Base-by-base conservation (phyloP, 176 grass and related monocot genomes). In the Chrysopogon serrulatus region DNA sequence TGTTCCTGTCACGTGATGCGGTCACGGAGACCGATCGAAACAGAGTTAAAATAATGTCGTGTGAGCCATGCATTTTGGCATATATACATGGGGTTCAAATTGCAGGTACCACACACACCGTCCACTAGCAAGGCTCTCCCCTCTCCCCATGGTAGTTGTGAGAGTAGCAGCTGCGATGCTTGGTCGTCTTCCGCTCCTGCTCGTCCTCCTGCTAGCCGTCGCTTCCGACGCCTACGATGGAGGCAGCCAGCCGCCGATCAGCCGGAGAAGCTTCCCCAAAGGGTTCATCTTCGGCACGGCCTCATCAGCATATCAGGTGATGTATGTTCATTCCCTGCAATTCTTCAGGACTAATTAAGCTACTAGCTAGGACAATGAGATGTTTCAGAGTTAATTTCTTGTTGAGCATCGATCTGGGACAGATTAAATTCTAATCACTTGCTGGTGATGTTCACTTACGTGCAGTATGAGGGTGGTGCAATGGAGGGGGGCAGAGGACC, bases 401-500 rank as follows among this genome's bases (percentile, higher is more conserved):
- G 21, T 57, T 57, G 53, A 24, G 54, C 8, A n/a, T n/a, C n/a
- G n/a, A 26, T 24, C n/a, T 3, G 7, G 53, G 19, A 24, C 53
- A 4, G 1, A 43, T 14, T 3, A 15, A 2, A 39, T 12, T 21
- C 34, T 68, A 24, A 24, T n/a, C 19, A 23, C 4, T 37, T 40
- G 19, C 21, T 5, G 8, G 3, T 44, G 30, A n/a, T n/a, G 31
- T 53, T 42, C 67, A 42, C 23, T 6, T 43, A 19, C 8, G 15
- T 68, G 16, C 42, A 91, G 90, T 91, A 88, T 16, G 86, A 91
- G 53, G 90, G 90, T 33, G 90, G 41, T 24, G 90, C 40, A 4
- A 79, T 23, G 40, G 90, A 88, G 19, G 90, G 77, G 23, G 72
- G 82, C 4, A 78, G 77, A 65, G 71, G 90, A 2, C 89, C 85